Conservation (phyloP, 148 eudicot genomes). For the Rhododendron vialii region DNA sequence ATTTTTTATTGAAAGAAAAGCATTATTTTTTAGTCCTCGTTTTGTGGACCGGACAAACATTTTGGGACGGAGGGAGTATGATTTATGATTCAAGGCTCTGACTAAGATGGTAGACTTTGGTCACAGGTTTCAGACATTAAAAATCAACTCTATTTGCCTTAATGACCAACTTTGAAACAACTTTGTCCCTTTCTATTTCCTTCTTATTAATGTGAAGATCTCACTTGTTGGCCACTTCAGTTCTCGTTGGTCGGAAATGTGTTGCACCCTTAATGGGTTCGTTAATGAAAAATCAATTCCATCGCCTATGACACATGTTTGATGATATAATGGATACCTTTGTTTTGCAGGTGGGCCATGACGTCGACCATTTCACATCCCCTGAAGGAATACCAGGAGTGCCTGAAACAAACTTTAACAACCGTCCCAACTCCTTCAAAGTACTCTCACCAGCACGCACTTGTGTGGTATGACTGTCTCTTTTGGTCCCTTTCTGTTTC, state of each 20-base stretch:
- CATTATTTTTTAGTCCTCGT: too few species aligned
- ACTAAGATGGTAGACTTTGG: background rate
- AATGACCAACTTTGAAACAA: background rate
- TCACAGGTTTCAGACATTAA: background rate
- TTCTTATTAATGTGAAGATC: background rate
- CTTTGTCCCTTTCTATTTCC: background rate
- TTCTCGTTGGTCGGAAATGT: background rate
- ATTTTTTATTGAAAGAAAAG: too few species aligned
- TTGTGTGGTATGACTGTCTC: constrained; percentile 61
- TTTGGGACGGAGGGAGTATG: background rate
- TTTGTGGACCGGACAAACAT: too few species aligned
- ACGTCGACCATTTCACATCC: constrained; percentile 79
- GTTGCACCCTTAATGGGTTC: background rate
- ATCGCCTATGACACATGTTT: background rate
- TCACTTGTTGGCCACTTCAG: background rate
- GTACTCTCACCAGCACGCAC: constrained; percentile 90
- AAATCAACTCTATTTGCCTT: background rate
- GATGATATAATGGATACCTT: constrained; percentile 4
- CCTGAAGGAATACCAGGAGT: constrained; percentile 97
- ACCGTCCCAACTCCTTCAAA: constrained; percentile 94
- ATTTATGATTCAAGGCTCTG: background rate
- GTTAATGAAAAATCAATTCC: background rate
- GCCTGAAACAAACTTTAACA: constrained; percentile 91
- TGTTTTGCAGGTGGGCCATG: constrained; percentile 72
- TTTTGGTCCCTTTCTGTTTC: background rate